Base-by-base conservation (phyloP, 1,284 basidiomycete species). In the Cutaneotrichosporon dermatis region DNA sequence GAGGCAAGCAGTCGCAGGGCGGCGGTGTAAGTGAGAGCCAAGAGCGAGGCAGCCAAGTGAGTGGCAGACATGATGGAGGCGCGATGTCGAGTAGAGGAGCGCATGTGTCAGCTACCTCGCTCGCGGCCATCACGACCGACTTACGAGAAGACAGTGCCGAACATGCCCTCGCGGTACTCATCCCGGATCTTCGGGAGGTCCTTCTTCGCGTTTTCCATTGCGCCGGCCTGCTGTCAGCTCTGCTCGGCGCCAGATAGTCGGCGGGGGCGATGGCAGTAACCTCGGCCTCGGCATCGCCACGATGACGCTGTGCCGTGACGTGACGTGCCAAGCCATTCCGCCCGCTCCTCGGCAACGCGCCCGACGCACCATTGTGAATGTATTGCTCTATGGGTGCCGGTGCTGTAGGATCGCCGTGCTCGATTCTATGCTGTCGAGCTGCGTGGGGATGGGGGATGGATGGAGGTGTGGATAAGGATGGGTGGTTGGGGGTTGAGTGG, bases 81-180 rank as follows among this genome's bases (percentile, higher is more conserved):
- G 33, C 34, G 34, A 15, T n/a, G 25, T 15, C n/a, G 12, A 36
- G 49, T n/a, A 25, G 37, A 45, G n/a, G 25, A 15, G 16, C 16
- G 54, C 54, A 41, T 11, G 33, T 39, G 56, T 57, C 50, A 57
- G 56, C 50, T 13, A 13, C 15, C 5, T 5, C 37, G 49, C 46
- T 36, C n/a, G 34, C 16, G 6, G 25, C 2, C 9, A 37, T n/a
- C 12, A 1, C 36, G 15, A 2, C 6, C n/a, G 6, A 69, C 73
- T 57, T 40, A 74, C 73, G 74, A 76, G 67, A 86, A 96, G 44
- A 97, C 93, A 66, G 89, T 86, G 60, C 93, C 93, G 71, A 92
- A 92, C 71, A 86, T 85, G 62, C 86, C 88, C 80, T 96, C 93
- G 55, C 84, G 83, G 67, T 95, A 88, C 79, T 96, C 92, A 83